Conservation (phyloP, 257 asterid genomes). For the Ocimum tenuiflorum region DNA sequence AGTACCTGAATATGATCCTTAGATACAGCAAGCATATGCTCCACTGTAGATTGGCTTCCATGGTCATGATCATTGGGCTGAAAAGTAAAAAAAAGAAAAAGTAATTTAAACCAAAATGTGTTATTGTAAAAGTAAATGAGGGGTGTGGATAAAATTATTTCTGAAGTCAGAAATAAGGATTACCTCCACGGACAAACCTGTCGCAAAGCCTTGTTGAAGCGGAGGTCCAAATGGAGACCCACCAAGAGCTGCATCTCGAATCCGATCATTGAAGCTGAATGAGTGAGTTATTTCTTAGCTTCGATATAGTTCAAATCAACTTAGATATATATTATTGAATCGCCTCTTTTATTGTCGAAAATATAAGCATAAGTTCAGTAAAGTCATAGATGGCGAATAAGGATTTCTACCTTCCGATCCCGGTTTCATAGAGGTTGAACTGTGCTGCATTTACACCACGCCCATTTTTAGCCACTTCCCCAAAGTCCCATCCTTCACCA, state of each 20-base stretch:
- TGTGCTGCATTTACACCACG: constrained; percentile 93
- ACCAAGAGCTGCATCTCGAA: constrained; percentile 89
- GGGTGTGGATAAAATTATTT: background rate
- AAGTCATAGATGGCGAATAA: background rate
- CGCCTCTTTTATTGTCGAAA: background rate
- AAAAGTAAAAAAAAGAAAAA: constrained; percentile 14
- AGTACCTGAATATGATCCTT: constrained; percentile 90
- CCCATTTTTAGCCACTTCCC: constrained; percentile 84
- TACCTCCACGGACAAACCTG: constrained; percentile 89
- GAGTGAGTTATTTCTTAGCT: constrained; percentile 1
- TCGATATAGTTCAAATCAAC: background rate
- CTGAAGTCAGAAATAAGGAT: constrained; percentile 13
- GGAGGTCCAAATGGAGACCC: constrained; percentile 97
- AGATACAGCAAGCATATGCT: constrained; percentile 54
- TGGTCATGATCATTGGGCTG: constrained; percentile 85
- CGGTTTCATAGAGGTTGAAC: constrained; percentile 68
- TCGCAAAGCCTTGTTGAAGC: constrained; percentile 87
- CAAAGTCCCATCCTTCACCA: constrained; percentile 99
- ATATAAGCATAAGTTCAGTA: background rate
- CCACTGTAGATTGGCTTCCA: constrained; percentile 46
- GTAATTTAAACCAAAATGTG: background rate
- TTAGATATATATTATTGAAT: background rate
- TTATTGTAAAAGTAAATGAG: background rate
- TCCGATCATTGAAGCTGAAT: constrained; percentile 89
- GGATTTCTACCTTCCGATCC: constrained; percentile 75